Percentiles rank a stretch among this genome's conserved stretches.
phyloP scores from a whole-genome alignment of 192 early-diverging fungal genomes.

The Gigaspora rosea region DNA sequence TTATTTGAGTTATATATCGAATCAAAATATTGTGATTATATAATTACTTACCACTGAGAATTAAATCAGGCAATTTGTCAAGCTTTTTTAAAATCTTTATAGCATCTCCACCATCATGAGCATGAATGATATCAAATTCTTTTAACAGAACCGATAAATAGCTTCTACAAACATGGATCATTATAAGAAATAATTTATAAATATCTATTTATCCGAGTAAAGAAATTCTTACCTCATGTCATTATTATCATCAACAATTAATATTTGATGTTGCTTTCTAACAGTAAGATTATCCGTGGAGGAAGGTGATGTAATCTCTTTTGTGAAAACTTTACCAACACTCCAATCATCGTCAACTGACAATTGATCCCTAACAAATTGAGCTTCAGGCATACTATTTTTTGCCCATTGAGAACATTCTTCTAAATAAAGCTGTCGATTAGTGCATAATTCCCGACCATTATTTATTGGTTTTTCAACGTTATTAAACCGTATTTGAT shows the following conservation, averaged over 20 bases:
- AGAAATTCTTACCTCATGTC: slow-evolving; percentile 40
- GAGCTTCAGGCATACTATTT: too few species aligned
- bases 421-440: too few species aligned
- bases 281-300: too few species aligned
- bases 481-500: slow-evolving; percentile 41
- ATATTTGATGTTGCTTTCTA: too few species aligned
- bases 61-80: too few species aligned
- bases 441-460: too few species aligned
- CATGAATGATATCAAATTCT: slow-evolving; percentile 39
- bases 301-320: too few species aligned
- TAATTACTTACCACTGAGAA: too few species aligned
- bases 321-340: too few species aligned
- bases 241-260: slow-evolving; percentile 48
- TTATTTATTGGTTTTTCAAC: background rate
- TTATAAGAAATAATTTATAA: background rate
- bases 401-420: too few species aligned
- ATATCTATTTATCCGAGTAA: background rate
- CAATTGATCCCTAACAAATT: too few species aligned
- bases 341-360: too few species aligned
- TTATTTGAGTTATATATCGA: background rate
- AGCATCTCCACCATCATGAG: slow-evolving; percentile 44
- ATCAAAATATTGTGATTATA: slow-evolving; percentile 17
- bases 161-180: background rate
- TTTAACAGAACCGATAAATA: slow-evolving; percentile 39
- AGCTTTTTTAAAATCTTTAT: background rate